phyloP scores from a whole-genome alignment of 73 alveolate genomes.

The Paramecium octaurelia region DNA sequence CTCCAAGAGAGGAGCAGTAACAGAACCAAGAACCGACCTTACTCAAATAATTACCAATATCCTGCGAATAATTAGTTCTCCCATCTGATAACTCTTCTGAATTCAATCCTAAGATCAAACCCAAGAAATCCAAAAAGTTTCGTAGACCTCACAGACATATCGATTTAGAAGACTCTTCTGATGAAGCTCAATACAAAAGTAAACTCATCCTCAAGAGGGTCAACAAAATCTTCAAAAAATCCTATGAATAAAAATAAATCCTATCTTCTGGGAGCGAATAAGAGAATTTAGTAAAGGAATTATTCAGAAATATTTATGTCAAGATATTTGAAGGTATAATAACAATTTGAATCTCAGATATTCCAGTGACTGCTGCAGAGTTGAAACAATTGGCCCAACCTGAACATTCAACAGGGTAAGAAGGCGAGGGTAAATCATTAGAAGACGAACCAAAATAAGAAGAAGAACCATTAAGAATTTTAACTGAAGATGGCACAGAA shows the following conservation, averaged over 20 bases:
- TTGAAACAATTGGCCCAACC: not conserved
- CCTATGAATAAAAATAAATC: conserved; percentile 33
- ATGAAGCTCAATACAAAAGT: not conserved
- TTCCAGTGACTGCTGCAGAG: conserved; percentile 9
- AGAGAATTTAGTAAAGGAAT: not conserved
- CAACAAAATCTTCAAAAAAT: conserved; percentile 10
- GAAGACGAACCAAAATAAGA: not conserved
- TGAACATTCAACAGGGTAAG: not conserved
- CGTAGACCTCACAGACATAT: not conserved
- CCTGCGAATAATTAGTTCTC: not conserved
- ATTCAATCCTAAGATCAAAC: conserved; percentile 8
- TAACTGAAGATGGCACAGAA: conserved; percentile 30
- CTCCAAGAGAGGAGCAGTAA: not conserved
- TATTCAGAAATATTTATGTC: conserved; percentile 1
- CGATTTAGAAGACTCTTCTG: not conserved
- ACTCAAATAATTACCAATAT: not conserved
- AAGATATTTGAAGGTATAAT: conserved; percentile 34
- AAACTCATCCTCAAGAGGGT: not conserved
- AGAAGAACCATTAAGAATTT: not conserved
- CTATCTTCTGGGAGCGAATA: not conserved
- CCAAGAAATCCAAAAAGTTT: not conserved
- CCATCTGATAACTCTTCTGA: conserved; percentile 10
- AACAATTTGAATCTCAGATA: not conserved
- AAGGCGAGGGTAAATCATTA: not conserved
- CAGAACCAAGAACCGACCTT: not conserved